Evolutionary conservation across 805 yeast species (phyloP).

Genomic region (Candida sphagnicola): DNA sequence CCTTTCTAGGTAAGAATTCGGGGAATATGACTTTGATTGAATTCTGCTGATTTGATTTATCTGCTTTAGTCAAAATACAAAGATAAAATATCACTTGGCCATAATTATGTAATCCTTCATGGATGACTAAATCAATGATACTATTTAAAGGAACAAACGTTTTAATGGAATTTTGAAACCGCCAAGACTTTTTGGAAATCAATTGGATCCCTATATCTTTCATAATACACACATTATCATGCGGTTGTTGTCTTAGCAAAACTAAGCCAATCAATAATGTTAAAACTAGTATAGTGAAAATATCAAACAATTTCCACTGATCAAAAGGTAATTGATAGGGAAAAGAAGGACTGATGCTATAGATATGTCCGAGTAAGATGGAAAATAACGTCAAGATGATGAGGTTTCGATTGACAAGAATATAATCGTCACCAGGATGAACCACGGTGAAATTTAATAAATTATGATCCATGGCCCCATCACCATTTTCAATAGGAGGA

Average conservation of each 20-base stretch:
- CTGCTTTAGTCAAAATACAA: slow-evolving; percentile 48
- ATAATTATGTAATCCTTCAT: slow-evolving; percentile 70
- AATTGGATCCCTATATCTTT: slow-evolving; percentile 47
- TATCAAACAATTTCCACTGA: background rate
- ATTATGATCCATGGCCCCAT: slow-evolving; percentile 5
- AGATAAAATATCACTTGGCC: slow-evolving; percentile 62
- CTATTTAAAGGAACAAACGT: slow-evolving; percentile 53
- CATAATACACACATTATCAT: slow-evolving; percentile 42
- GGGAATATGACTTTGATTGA: slow-evolving; percentile 37
- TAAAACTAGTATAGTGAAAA: slow-evolving; percentile 5
- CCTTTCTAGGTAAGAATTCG: slow-evolving; percentile 38
- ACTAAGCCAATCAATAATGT: slow-evolving; percentile 11
- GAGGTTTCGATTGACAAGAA: background rate
- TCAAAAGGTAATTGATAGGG: background rate
- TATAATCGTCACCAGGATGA: background rate
- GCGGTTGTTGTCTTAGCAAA: slow-evolving; percentile 28
- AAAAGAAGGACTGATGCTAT: background rate
- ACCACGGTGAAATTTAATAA: slow-evolving; percentile 14
- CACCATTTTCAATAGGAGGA: slow-evolving; percentile 14
- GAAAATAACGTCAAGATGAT: background rate
- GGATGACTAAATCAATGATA: slow-evolving; percentile 63
- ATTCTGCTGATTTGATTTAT: slow-evolving; percentile 9
- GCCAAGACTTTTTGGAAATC: slow-evolving; percentile 24
- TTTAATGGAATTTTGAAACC: slow-evolving; percentile 13
- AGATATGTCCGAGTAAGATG: background rate